Evolutionary conservation across 2,329 filamentous ascomycete species (phyloP).

Genomic region (Apiospora sp.): DNA sequence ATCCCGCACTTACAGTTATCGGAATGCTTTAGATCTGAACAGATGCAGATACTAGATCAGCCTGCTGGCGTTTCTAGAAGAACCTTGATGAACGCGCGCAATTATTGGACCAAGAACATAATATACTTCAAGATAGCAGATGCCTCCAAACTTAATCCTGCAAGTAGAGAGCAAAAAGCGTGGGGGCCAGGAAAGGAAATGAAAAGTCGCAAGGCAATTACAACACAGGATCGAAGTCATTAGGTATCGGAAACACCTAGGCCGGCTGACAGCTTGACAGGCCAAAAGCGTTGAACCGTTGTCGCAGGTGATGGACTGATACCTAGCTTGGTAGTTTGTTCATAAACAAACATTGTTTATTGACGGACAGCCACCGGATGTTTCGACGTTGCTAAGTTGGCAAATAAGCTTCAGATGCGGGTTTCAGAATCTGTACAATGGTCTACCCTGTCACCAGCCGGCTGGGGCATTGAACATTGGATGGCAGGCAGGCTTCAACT

Average conservation of each 20-base stretch:
- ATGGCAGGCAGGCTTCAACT: background rate
- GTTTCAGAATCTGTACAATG: slow-evolving; percentile 13
- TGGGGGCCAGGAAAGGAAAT: background rate
- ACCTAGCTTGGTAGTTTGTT: background rate
- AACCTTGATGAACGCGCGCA: slow-evolving; percentile 2
- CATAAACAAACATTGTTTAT: slow-evolving; percentile 12
- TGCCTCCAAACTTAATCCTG: background rate
- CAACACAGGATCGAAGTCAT: background rate
- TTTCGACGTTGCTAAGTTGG: background rate
- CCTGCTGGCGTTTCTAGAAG: slow-evolving; percentile 3
- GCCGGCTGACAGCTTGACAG: slow-evolving; percentile 5
- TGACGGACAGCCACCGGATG: slow-evolving; percentile 1
- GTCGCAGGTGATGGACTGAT: slow-evolving; percentile 3
- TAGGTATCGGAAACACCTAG: background rate
- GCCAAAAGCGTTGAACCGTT: background rate
- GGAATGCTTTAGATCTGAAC: background rate
- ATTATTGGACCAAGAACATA: too few relatives aligned
- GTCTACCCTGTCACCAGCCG: background rate
- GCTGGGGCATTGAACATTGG: background rate
- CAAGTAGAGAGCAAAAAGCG: background rate
- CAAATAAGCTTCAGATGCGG: slow-evolving; percentile 18
- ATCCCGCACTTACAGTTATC: slow-evolving; percentile 13
- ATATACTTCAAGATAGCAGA: background rate
- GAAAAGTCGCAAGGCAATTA: background rate
- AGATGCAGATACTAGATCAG: background rate